These are phyloP conservation scores for Pyrenophora teres DNA, from an alignment of 2,329 filamentous ascomycete species.

Conservation along the genomic window DNA sequence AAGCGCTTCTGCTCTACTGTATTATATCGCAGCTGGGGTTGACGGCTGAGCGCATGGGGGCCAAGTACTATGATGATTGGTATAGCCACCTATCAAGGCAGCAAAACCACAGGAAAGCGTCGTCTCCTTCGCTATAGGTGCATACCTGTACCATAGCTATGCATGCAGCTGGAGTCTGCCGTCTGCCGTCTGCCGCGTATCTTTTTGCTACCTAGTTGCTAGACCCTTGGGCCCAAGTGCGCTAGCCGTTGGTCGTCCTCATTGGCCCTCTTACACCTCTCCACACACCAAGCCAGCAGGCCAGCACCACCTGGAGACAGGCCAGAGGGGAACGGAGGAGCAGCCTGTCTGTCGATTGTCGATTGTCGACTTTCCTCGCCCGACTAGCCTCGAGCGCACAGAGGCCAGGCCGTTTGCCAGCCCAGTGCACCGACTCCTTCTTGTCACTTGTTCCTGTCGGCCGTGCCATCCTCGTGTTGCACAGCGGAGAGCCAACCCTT, in stretches of 20 bases:
- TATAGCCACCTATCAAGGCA: too few species aligned
- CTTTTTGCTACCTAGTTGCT: neutral
- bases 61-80: too few species aligned
- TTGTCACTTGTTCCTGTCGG: neutral
- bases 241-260: slow-evolving; percentile 1
- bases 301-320: neutral
- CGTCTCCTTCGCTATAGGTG: too few species aligned
- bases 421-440: slow-evolving; percentile 9
- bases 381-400: slow-evolving; percentile 12
- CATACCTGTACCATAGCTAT: too few species aligned
- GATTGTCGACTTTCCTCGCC: neutral
- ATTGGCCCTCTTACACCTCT: slow-evolving; percentile 13
- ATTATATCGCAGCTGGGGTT: too few species aligned
- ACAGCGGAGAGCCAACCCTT: neutral
- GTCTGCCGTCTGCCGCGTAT: slow-evolving; percentile 9
- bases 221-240: slow-evolving; percentile 6
- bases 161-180: too few species aligned
- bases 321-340: neutral
- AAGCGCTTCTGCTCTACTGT: too few species aligned
- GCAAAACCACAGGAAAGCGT: too few species aligned
- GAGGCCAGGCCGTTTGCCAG: slow-evolving; percentile 13
- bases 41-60: too few species aligned
- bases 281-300: slow-evolving; percentile 8
- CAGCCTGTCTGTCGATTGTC: neutral
- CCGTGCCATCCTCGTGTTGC: neutral